Base-by-base conservation (phyloP, 2,329 filamentous ascomycete genomes). In the Cercospora zeae-maydis region DNA sequence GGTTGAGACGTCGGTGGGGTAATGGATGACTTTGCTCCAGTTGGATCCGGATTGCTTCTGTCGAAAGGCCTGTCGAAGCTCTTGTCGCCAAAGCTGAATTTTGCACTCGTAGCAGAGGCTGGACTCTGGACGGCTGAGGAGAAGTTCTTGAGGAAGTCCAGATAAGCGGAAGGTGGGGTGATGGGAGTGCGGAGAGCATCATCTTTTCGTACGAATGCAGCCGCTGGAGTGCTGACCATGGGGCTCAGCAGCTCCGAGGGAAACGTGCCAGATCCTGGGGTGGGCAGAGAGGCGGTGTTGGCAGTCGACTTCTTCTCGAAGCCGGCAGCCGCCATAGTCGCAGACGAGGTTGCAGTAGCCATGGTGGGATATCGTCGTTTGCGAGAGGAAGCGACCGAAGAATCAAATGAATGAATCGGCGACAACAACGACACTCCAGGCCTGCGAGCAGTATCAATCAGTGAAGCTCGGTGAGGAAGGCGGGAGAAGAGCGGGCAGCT, bases 131-230 rank as follows among this genome's bases (percentile, higher is more conserved):
- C 82, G 16, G 88, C 81, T 0, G 85, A 84, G 1, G 85, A 88
- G 78, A 96, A 86, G 64, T 88, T 87, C 78, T 92, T 93, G 66
- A 98, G 87, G 74, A 97, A 98, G 73, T 98, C 92, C 69, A 91
- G 89, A 75, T 98, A 98, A 62, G 93, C 93, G 21, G 85, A 82
- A 2, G 93, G 93, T 58, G 93, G 93, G 57, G 90, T 96, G 76
- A 98, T 96, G 54, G 93, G 93, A 4, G 93, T 97, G 78, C 87
- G 89, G 49, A 82, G 78, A 63, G 87, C 84, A 61, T 89, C 82
- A 69, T 89, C 84, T 59, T 80, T 79, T 77, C 93, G 93, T 81
- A 93, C 85, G 70, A 84, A 82, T 69, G 82, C 79, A 19, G 37
- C 37, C 9, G 85, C 81, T 52, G 82, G 24, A 6, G 24, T 27